A percentile compares a stretch with the other conserved stretches of the same genome.
Evolutionary conservation across 768 basidiomycete genomes (phyloP).

Genomic region (Suillus tomentosus): DNA sequence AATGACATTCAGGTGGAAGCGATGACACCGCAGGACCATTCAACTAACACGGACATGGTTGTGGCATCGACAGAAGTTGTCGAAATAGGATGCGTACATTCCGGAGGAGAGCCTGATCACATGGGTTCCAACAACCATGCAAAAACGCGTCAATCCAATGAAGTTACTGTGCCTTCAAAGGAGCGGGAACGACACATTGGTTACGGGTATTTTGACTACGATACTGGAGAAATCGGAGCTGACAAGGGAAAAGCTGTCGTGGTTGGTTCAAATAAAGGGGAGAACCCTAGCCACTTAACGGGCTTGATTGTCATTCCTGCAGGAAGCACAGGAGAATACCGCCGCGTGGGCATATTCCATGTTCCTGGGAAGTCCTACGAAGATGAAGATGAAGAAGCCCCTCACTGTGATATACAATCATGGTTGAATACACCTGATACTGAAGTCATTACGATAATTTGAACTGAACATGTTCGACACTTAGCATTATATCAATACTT

Average conservation of each 20-base stretch:
- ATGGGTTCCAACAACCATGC: background rate
- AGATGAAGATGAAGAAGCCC: conserved; percentile 11
- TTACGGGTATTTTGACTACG: conserved; percentile 8
- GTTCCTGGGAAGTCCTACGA: background rate
- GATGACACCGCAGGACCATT: background rate
- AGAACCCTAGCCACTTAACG: background rate
- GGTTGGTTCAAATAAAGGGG: background rate
- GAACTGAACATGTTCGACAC: background rate
- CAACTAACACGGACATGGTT: background rate
- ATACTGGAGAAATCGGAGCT: background rate
- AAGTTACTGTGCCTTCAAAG: background rate
- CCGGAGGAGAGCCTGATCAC: conserved; percentile 1
- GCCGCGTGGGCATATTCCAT: conserved; percentile 4
- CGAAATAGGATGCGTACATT: background rate
- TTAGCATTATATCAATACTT: background rate
- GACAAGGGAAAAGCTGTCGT: conserved; percentile 9
- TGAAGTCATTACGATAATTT: conserved; percentile 1
- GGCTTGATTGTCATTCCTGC: conserved; percentile 8
- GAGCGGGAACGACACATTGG: conserved; percentile 1
- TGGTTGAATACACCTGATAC: background rate
- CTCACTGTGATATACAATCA: conserved; percentile 4
- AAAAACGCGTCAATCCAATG: background rate
- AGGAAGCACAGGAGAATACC: background rate
- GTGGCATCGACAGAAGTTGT: background rate
- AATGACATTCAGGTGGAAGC: background rate